Evolutionary conservation across 257 asterid genomes (phyloP).

Genomic region (Plantago ovata): DNA sequence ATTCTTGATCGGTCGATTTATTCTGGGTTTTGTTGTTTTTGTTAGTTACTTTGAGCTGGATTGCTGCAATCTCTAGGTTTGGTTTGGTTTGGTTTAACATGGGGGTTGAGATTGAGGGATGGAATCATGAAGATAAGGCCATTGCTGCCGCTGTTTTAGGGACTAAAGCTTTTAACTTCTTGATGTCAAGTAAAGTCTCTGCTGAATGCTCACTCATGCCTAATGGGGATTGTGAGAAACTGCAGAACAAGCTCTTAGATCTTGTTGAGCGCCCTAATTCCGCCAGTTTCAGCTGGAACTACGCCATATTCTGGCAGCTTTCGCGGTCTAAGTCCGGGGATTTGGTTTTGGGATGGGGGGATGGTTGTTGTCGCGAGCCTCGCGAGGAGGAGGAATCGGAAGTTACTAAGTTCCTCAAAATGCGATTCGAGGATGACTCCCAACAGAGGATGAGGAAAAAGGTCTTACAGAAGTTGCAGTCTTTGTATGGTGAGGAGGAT

Average conservation of each 20-base stretch:
- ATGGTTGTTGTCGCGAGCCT: conserved; percentile 94
- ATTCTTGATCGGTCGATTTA: conserved; percentile 17
- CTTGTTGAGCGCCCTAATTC: conserved; percentile 76
- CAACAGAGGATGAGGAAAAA: conserved; percentile 88
- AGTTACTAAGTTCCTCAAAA: conserved; percentile 39
- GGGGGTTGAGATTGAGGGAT: conserved; percentile 30
- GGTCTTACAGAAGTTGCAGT: conserved; percentile 74
- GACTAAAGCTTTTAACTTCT: conserved; percentile 74
- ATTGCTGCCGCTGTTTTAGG: conserved; percentile 85
- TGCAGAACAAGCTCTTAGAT: conserved; percentile 91
- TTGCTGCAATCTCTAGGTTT: too few relatives aligned
- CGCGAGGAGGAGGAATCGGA: conserved; percentile 62
- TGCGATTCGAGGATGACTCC: conserved; percentile 64
- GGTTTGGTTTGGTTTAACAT: too few relatives aligned
- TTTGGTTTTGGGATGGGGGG: conserved; percentile 94
- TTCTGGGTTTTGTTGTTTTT: conserved; percentile 26
- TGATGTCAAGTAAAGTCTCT: conserved; percentile 65
- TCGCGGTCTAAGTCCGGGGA: conserved; percentile 85
- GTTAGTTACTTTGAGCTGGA: too few relatives aligned
- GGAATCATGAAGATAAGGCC: conserved; percentile 78
- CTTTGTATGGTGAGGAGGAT: conserved; percentile 71
- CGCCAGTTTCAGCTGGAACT: conserved; percentile 73
- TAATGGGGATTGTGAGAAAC: conserved; percentile 68
- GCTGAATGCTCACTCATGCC: conserved; percentile 82
- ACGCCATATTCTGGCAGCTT: conserved; percentile 94